These are phyloP conservation scores for Murraya koenigii DNA, from an alignment of 345 rosid species.

Conservation along the genomic window DNA sequence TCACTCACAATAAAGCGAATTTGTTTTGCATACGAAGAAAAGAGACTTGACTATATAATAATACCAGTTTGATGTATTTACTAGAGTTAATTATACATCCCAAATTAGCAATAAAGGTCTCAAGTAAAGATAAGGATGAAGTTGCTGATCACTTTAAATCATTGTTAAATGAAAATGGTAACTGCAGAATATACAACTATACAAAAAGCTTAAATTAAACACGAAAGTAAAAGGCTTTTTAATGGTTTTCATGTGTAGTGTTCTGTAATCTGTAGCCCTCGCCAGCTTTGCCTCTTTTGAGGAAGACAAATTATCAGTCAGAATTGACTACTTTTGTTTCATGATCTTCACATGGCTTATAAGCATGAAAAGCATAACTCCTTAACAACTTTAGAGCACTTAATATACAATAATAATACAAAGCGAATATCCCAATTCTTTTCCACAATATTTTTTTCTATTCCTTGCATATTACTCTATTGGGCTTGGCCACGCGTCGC, in stretches of 20 bases:
- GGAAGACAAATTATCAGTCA: background rate
- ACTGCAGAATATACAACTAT: background rate
- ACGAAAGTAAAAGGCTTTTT: background rate
- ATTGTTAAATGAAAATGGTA: too few species aligned
- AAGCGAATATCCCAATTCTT: background rate
- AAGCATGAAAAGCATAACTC: constrained; percentile 13
- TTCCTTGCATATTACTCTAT: background rate
- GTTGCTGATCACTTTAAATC: background rate
- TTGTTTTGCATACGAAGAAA: too few species aligned
- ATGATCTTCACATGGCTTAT: constrained; percentile 10
- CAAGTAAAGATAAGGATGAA: background rate
- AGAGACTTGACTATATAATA: too few species aligned
- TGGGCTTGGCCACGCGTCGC: background rate
- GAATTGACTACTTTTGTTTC: background rate
- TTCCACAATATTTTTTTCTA: background rate
- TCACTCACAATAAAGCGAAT: too few species aligned
- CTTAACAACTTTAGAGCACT: background rate
- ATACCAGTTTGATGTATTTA: too few species aligned
- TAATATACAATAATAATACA: background rate
- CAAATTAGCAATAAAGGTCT: background rate
- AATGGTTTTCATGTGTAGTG: background rate
- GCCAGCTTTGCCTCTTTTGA: constrained; percentile 6
- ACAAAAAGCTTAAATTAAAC: too few species aligned
- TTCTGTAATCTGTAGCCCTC: background rate
- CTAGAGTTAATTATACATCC: background rate